Conservation (phyloP, 345 rosid genomes). For the Eucalyptus cloeziana region DNA sequence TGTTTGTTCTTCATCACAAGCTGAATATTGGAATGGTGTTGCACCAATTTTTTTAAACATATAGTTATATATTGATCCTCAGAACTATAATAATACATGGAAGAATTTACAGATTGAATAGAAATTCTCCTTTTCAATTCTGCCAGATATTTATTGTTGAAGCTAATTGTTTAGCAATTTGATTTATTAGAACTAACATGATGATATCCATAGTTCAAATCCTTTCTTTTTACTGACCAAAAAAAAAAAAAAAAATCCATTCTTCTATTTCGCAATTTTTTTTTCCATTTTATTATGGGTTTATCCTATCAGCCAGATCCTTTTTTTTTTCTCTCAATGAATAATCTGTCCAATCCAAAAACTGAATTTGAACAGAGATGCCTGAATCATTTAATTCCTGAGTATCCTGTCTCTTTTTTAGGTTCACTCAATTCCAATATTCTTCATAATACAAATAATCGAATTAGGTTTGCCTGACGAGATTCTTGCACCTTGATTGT, state of each 20-base stretch:
- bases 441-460: not conserved
- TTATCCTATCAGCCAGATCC: not conserved
- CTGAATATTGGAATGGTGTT: not conserved
- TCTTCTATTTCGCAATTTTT: not conserved
- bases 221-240: not conserved
- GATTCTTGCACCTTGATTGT: not conserved
- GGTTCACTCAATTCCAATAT: not conserved
- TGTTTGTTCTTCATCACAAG: not conserved
- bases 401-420: not conserved
- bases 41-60: not conserved
- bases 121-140: not conserved
- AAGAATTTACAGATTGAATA: not conserved
- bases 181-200: not conserved
- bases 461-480: not conserved
- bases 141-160: not conserved
- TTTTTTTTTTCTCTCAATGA: not conserved
- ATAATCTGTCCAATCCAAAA: not conserved
- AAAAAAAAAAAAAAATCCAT: not conserved
- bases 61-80: not conserved
- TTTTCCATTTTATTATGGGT: not conserved
- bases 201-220: not conserved
- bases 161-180: not conserved
- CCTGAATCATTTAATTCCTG: not conserved
- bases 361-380: not conserved
- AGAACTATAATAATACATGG: not conserved